phyloP scores from a whole-genome alignment of 352 stramenopile genomes.

The Phytopythium oedochilum region DNA sequence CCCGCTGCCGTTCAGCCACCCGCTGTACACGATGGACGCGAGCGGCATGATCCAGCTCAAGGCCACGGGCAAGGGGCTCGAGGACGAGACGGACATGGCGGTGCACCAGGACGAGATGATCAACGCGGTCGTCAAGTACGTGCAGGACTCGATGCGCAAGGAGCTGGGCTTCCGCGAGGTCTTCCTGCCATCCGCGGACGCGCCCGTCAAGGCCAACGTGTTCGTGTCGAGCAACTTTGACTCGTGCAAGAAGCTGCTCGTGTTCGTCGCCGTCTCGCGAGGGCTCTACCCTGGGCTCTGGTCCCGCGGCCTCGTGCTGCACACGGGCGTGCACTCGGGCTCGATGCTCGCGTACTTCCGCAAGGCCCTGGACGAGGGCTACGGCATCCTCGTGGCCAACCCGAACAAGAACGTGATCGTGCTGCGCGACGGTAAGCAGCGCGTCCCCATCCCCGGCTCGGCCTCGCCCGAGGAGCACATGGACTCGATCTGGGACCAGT shows the following conservation, averaged over 20 bases:
- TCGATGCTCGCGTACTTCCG: constrained; percentile 89
- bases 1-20: constrained; percentile 64
- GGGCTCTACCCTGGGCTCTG: constrained; percentile 81
- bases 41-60: constrained; percentile 86
- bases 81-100: constrained; percentile 74
- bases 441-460: constrained; percentile 78
- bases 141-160: constrained; percentile 81
- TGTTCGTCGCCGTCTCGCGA: constrained; percentile 81
- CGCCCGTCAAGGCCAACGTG: constrained; percentile 76
- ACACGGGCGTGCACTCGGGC: constrained; percentile 81
- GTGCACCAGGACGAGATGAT: constrained; percentile 89
- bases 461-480: constrained; percentile 86
- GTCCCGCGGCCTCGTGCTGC: constrained; percentile 80
- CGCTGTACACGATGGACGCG: constrained; percentile 79
- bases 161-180: constrained; percentile 76
- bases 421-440: constrained; percentile 72
- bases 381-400: constrained; percentile 87
- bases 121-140: constrained; percentile 81
- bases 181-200: constrained; percentile 62
- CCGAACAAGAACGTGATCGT: constrained; percentile 90
- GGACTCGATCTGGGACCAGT: constrained; percentile 85
- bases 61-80: constrained; percentile 69
- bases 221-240: constrained; percentile 84
- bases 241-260: constrained; percentile 73
- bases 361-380: constrained; percentile 80